Conservation (phyloP, 2,329 filamentous ascomycete species). For the Cadophora luteo-olivacea region DNA sequence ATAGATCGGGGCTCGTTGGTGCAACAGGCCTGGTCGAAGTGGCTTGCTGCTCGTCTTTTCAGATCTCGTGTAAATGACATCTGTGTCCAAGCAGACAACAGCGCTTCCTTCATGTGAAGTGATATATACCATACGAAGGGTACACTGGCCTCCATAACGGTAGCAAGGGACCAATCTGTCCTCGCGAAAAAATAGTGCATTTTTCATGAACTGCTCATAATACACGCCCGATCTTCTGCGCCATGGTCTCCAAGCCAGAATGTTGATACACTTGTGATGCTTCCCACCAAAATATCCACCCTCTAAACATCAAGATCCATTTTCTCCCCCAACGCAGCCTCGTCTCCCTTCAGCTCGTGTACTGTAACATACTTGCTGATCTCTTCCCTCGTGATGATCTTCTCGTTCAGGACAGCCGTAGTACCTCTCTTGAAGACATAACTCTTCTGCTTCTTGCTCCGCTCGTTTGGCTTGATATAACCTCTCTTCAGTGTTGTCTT, state of each 20-base stretch:
- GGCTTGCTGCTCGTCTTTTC: neutral
- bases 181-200: slow-evolving; percentile 14
- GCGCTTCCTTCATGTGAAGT: neutral
- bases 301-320: slow-evolving; percentile 71
- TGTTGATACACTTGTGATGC: slow-evolving; percentile 32
- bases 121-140: neutral
- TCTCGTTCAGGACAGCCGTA: slow-evolving; percentile 95
- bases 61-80: neutral
- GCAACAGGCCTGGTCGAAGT: neutral
- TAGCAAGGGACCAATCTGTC: neutral
- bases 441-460: slow-evolving; percentile 88
- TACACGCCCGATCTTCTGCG: slow-evolving; percentile 28
- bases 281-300: slow-evolving; percentile 10
- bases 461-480: slow-evolving; percentile 91
- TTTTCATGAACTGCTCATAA: slow-evolving; percentile 29
- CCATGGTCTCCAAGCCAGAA: slow-evolving; percentile 32
- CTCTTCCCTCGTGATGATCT: slow-evolving; percentile 92
- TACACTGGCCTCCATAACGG: neutral
- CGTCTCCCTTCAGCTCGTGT: slow-evolving; percentile 69
- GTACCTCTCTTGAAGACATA: slow-evolving; percentile 91
- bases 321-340: slow-evolving; percentile 67
- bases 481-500: slow-evolving; percentile 95
- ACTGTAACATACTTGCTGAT: slow-evolving; percentile 94
- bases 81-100: neutral
- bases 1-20: neutral